A percentile compares a stretch with the other conserved stretches of the same genome.
phyloP scores from a whole-genome alignment of 176 grass and related monocot genomes.

The Zizania latifolia region DNA sequence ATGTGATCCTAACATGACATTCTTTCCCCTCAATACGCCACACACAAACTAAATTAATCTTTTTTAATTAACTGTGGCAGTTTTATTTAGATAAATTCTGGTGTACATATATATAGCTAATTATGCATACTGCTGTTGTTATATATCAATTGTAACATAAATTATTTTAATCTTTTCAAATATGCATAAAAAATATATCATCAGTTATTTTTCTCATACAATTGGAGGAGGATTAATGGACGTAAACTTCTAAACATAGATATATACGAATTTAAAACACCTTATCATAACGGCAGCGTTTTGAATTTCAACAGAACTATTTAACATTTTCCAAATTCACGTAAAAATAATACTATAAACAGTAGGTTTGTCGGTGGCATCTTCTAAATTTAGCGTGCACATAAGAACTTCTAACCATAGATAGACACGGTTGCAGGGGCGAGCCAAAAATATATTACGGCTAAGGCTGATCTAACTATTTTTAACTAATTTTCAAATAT shows the following conservation, averaged over 20 bases:
- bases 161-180: not conserved
- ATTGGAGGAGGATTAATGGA: not conserved
- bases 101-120: not conserved
- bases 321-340: not conserved
- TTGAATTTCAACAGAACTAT: not conserved
- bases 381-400: not conserved
- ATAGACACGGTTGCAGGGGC: too few species aligned
- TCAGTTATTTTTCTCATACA: not conserved
- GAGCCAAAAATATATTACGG: too few species aligned
- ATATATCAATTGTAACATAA: not conserved
- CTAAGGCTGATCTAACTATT: too few species aligned
- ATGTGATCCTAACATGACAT: slow-evolving; percentile 37
- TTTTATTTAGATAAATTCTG: not conserved
- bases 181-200: not conserved
- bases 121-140: too few species aligned
- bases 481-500: too few species aligned
- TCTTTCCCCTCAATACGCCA: slow-evolving; percentile 17
- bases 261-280: not conserved
- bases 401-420: too few species aligned
- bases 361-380: not conserved
- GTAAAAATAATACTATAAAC: not conserved
- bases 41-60: not conserved
- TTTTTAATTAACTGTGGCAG: not conserved
- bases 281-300: not conserved
- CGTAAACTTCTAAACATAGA: not conserved